Percentiles rank a stretch among this genome's conserved stretches.
These are phyloP conservation scores for Gyrodon lividus DNA, from an alignment of 768 basidiomycete species.

Conservation along the genomic window DNA sequence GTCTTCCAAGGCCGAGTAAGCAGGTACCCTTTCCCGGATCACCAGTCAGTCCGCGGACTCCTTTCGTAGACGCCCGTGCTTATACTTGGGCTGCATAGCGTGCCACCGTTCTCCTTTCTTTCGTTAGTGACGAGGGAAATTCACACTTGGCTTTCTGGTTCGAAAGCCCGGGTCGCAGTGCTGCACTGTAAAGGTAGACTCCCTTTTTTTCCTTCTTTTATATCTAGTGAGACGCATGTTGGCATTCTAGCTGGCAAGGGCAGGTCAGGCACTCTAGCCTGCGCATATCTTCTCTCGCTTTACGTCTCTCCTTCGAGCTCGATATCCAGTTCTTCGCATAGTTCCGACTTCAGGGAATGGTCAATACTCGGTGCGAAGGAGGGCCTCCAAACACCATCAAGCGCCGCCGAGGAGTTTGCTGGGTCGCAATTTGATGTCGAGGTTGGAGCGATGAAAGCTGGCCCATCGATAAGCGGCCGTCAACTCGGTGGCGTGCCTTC, in stretches of 20 bases:
- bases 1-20: constrained; percentile 75
- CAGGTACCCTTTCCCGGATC: constrained; percentile 87
- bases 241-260: constrained; percentile 66
- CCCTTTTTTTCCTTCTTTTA: not conserved
- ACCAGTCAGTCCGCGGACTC: constrained; percentile 76
- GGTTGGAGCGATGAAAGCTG: not conserved
- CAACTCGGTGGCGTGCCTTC: not conserved
- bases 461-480: not conserved
- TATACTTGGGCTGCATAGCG: constrained; percentile 37
- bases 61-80: constrained; percentile 23
- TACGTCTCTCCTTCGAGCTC: constrained; percentile 46
- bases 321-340: constrained; percentile 1
- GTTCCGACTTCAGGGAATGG: constrained; percentile 20
- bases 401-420: not conserved
- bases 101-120: constrained; percentile 75
- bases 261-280: constrained; percentile 82
- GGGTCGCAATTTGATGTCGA: not conserved
- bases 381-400: constrained; percentile 10
- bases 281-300: constrained; percentile 72
- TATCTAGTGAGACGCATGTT: constrained; percentile 5
- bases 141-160: constrained; percentile 64
- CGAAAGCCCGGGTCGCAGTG: constrained; percentile 68
- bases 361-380: constrained; percentile 22
- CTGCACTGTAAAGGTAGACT: constrained; percentile 81
- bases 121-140: constrained; percentile 75